phyloP scores from a whole-genome alignment of 441 rosid genomes.

The Jatropha podagrica region DNA sequence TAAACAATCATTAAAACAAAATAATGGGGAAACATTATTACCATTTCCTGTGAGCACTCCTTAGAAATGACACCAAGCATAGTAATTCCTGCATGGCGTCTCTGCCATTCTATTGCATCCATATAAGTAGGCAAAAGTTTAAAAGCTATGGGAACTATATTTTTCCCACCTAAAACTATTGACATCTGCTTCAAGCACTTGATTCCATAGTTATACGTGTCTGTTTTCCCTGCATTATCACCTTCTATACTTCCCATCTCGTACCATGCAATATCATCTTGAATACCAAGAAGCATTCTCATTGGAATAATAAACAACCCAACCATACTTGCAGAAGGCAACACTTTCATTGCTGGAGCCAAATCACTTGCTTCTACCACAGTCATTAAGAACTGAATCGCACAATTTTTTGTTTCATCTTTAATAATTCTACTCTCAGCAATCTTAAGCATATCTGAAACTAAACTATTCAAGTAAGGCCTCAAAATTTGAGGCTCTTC shows the following conservation, averaged over 20 bases:
- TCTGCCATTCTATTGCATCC: constrained; percentile 9
- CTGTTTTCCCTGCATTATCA: constrained; percentile 5
- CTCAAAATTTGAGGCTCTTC: constrained; percentile 16
- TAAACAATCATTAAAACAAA: not conserved
- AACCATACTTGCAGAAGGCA: constrained; percentile 1
- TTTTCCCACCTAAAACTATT: constrained; percentile 1
- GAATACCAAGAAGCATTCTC: constrained; percentile 7
- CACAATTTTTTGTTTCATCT: constrained; percentile 11
- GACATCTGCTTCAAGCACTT: constrained; percentile 13
- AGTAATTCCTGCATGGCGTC: constrained; percentile 14
- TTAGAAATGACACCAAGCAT: constrained; percentile 19
- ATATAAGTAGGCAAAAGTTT: constrained; percentile 4
- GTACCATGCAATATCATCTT: constrained; percentile 4
- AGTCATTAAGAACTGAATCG: constrained; percentile 7
- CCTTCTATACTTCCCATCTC: constrained; percentile 7
- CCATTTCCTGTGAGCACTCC: constrained; percentile 17
- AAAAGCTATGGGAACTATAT: constrained; percentile 8
- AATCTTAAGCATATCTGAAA: constrained; percentile 1
- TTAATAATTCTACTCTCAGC: not conserved
- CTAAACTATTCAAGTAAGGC: not conserved
- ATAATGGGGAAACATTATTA: not conserved
- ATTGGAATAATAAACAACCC: constrained; percentile 5
- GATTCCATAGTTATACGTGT: constrained; percentile 3
- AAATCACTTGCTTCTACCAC: not conserved
- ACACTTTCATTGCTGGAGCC: not conserved